Percentiles rank a stretch among this genome's conserved stretches.
phyloP scores from a whole-genome alignment of 2,329 filamentous ascomycete species.

The Cladobotryum protrusum region DNA sequence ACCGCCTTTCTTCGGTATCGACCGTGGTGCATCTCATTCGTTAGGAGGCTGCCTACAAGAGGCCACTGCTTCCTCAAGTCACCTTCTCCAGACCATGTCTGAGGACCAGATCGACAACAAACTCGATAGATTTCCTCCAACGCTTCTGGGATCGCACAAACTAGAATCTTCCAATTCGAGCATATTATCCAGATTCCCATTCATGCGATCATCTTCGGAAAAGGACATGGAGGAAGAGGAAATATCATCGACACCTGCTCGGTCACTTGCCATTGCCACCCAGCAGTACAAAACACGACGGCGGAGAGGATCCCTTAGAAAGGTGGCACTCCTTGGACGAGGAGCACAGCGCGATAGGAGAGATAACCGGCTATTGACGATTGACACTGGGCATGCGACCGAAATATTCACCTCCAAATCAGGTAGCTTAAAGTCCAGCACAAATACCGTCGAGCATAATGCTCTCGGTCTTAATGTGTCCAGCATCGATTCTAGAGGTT shows the following conservation, averaged over 20 bases:
- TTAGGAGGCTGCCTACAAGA: no score
- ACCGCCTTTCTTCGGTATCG: no score
- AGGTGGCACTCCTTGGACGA: slow-evolving; percentile 76
- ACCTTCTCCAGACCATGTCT: no score
- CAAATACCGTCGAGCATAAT: slow-evolving; percentile 22
- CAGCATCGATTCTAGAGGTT: slow-evolving; percentile 39
- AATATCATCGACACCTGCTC: slow-evolving; percentile 13
- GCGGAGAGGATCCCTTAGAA: slow-evolving; percentile 78
- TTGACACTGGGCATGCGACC: slow-evolving; percentile 33
- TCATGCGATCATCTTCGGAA: slow-evolving; percentile 47
- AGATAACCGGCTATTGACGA: slow-evolving; percentile 42
- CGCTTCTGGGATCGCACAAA: background rate
- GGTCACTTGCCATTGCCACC: slow-evolving; percentile 24
- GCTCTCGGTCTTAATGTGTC: slow-evolving; percentile 42
- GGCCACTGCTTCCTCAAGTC: no score
- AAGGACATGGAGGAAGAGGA: slow-evolving; percentile 27
- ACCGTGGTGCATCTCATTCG: no score
- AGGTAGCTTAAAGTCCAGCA: slow-evolving; percentile 15
- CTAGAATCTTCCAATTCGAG: slow-evolving; percentile 25
- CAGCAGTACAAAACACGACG: slow-evolving; percentile 52
- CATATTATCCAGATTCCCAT: slow-evolving; percentile 63
- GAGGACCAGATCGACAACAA: background rate
- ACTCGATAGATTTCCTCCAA: background rate
- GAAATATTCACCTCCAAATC: slow-evolving; percentile 16
- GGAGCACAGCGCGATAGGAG: slow-evolving; percentile 56